Conservation (phyloP, 2,329 filamentous ascomycete genomes). For the Talaromyces sp. region DNA sequence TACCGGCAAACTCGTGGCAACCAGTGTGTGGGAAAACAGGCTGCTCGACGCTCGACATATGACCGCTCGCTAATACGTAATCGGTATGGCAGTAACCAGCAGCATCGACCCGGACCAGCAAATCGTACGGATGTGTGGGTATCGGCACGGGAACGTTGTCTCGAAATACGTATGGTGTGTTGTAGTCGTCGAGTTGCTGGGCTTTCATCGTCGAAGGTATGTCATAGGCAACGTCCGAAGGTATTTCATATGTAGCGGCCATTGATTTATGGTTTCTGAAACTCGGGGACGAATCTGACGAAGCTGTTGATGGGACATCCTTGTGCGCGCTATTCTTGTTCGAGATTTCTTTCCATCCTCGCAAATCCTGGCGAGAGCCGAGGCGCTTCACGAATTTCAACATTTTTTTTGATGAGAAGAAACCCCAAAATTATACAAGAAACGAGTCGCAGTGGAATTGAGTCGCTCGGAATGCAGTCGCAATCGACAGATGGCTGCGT, state of each 20-base stretch:
- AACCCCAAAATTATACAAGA: not conserved
- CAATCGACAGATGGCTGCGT: not conserved
- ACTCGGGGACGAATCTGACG: slow-evolving; percentile 53
- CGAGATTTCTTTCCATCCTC: slow-evolving; percentile 21
- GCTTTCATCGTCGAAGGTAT: slow-evolving; percentile 25
- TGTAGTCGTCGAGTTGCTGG: slow-evolving; percentile 26
- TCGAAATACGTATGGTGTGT: slow-evolving; percentile 24
- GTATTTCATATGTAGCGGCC: slow-evolving; percentile 10
- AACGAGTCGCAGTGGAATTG: not conserved
- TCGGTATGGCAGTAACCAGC: slow-evolving; percentile 51
- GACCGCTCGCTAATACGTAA: slow-evolving; percentile 36
- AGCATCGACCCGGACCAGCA: slow-evolving; percentile 47
- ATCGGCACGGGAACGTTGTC: slow-evolving; percentile 30
- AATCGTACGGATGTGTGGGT: slow-evolving; percentile 43
- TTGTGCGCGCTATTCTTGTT: slow-evolving; percentile 47
- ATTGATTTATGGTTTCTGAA: not conserved
- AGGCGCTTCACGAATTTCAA: slow-evolving; percentile 34
- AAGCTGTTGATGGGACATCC: slow-evolving; percentile 56
- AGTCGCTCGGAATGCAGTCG: not conserved
- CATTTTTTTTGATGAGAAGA: not conserved
- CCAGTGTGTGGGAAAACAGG: slow-evolving; percentile 43
- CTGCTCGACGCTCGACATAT: slow-evolving; percentile 35
- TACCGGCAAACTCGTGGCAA: slow-evolving; percentile 49
- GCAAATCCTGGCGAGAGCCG: slow-evolving; percentile 14
- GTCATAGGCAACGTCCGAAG: slow-evolving; percentile 3